Evolutionary conservation across 1,284 basidiomycete species (phyloP), one percentile per base, ranked within the genome.

Genomic region (Cryptococcus jaspeensis): DNA sequence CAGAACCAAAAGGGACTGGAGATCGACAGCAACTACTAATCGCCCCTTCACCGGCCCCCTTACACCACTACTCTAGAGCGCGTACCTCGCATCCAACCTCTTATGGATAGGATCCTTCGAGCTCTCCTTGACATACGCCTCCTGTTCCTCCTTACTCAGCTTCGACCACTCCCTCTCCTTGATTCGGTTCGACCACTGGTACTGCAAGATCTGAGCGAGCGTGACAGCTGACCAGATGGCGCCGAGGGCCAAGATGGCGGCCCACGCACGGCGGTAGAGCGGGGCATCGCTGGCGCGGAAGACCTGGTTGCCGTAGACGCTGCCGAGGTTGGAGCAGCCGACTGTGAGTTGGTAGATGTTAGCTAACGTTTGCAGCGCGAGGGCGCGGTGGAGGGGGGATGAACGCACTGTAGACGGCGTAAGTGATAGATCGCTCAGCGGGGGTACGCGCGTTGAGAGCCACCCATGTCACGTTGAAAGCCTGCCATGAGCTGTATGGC

Each of bases 201-300:
- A 72, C 58, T 72, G 69, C 1, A 67, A 3, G 46, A 69, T 64
- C 57, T 73, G 69, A 3, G 52, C 2, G 38, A 71, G 60, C 5
- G 62, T 59, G 4, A 62, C 43, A 8, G 44, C 36, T 1, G 67
- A 52, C 0, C 58, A 60, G 28, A 68, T 45, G 6, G 60, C 59
- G 11, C 62, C 39, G n/a, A 73, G 58, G 0, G 44, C 55, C 15
- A 71, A 55, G 56, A 64, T 65, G 8, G 69, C 63, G 2, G 50
- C 62, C 59, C 73, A 69, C 1, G 68, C 73, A 13, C 64, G 43
- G 22, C 52, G 55, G 56, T 74, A 75, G 12, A 50, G 42, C 18
- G 74, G 74, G 1, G 65, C 60, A 50, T 75, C 74, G 52, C 65
- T 62, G 13, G 47, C 54, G 39, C 74, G 63, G 18, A 74, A 55